Conservation (phyloP, 148 eudicot species). For the Amaranthus cruentus region DNA sequence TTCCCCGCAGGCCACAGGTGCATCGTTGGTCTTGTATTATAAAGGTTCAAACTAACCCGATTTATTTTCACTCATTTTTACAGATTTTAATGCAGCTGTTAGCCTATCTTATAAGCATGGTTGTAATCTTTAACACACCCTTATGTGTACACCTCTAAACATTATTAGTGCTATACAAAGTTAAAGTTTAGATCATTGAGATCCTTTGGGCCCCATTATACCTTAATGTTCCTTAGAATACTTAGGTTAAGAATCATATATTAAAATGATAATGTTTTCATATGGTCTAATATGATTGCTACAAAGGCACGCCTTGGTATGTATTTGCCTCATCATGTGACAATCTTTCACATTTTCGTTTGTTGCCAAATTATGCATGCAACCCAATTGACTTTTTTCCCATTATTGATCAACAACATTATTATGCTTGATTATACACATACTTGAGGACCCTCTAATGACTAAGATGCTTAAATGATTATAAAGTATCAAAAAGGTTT, state of each 20-base stretch:
- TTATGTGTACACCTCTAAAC: no score
- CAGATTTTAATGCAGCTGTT: no score
- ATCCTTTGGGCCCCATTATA: neutral
- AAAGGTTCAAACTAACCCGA: no score
- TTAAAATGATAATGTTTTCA: slow-evolving; percentile 5
- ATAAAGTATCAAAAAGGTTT: neutral
- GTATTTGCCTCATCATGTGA: slow-evolving; percentile 10
- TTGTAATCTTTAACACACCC: no score
- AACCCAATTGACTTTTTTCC: neutral
- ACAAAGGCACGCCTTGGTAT: slow-evolving; percentile 29
- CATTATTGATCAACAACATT: neutral
- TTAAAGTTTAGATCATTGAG: no score
- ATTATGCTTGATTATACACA: slow-evolving; percentile 9
- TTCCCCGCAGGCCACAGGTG: no score
- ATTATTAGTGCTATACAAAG: no score
- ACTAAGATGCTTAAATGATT: neutral
- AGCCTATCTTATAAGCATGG: no score
- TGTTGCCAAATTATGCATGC: neutral
- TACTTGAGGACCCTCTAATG: neutral
- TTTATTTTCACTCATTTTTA: no score
- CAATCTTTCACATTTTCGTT: slow-evolving; percentile 15
- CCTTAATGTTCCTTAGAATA: neutral
- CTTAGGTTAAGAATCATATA: slow-evolving; percentile 2
- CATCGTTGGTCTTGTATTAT: no score
- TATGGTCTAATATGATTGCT: slow-evolving; percentile 18